These are phyloP conservation scores for Fusarium sp. DNA, from an alignment of 2,329 filamentous ascomycete genomes.

Conservation along the genomic window DNA sequence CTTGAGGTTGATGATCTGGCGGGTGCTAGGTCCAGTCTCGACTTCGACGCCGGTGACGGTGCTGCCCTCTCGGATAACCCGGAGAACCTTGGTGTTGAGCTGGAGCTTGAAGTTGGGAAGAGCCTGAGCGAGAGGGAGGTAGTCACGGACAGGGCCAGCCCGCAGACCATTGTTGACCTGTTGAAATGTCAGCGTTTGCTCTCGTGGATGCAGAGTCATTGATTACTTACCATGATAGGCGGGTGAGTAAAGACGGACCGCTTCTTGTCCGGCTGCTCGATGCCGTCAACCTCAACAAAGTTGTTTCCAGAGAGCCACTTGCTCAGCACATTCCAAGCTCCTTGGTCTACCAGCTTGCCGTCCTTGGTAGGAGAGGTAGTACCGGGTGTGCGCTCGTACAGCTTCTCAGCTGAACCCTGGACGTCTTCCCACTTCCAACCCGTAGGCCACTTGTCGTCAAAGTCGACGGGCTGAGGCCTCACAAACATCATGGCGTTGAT, in stretches of 20 bases:
- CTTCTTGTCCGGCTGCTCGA: constrained; percentile 73
- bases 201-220: neutral
- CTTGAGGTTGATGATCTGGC: constrained; percentile 43
- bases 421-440: constrained; percentile 75
- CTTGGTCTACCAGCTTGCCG: constrained; percentile 73
- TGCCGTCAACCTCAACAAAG: constrained; percentile 73
- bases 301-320: constrained; percentile 69
- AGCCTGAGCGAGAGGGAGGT: constrained; percentile 71
- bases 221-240: constrained; percentile 53
- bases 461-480: constrained; percentile 74
- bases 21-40: constrained; percentile 66
- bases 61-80: constrained; percentile 72
- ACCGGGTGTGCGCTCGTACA: constrained; percentile 78
- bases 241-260: constrained; percentile 70
- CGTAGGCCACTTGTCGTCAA: constrained; percentile 77
- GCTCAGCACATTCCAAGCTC: constrained; percentile 73
- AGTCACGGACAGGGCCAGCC: constrained; percentile 77
- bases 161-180: constrained; percentile 76
- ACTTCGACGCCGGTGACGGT: constrained; percentile 76
- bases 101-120: constrained; percentile 75
- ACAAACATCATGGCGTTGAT: constrained; percentile 78
- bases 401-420: constrained; percentile 66
- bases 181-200: neutral
- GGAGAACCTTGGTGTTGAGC: constrained; percentile 74
- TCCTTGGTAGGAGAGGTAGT: constrained; percentile 75